Conservation (phyloP, 495 filamentous ascomycete genomes). For the Aspergillus ellipticus region DNA sequence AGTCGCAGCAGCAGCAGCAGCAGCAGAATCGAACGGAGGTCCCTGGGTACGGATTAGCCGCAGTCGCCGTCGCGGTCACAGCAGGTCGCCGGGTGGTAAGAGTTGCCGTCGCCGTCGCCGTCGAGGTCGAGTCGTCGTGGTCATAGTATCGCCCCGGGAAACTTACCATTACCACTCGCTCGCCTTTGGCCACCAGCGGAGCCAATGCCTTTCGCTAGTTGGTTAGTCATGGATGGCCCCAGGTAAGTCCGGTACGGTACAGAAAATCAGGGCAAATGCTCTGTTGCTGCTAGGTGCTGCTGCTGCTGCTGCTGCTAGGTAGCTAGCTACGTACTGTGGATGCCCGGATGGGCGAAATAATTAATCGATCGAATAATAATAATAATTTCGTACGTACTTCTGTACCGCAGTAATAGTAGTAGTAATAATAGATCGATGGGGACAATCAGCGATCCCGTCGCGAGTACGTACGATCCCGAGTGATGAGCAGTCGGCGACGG, state of each 20-base stretch:
- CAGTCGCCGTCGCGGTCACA: too few relatives aligned
- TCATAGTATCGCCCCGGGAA: conserved; percentile 9
- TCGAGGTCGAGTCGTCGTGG: background rate
- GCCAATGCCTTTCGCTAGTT: conserved; percentile 4
- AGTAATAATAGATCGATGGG: background rate
- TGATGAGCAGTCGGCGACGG: background rate
- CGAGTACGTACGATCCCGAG: background rate
- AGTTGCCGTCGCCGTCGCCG: too few relatives aligned
- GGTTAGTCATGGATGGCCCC: conserved; percentile 5
- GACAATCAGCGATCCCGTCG: background rate
- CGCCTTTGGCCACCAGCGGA: conserved; percentile 12
- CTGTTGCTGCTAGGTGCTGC: background rate
- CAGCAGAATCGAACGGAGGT: too few relatives aligned
- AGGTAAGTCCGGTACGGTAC: background rate
- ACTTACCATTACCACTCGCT: conserved; percentile 6
- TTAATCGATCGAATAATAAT: background rate
- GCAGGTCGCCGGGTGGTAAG: too few relatives aligned
- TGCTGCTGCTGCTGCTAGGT: background rate
- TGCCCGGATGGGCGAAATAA: background rate
- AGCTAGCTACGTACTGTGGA: background rate
- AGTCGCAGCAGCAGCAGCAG: too few relatives aligned
- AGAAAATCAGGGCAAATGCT: background rate
- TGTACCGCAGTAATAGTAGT: too few relatives aligned
- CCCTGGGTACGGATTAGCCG: too few relatives aligned
- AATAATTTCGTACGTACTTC: too few relatives aligned